phyloP scores from a whole-genome alignment of 352 stramenopile species.

The Pythium aristosporum region DNA sequence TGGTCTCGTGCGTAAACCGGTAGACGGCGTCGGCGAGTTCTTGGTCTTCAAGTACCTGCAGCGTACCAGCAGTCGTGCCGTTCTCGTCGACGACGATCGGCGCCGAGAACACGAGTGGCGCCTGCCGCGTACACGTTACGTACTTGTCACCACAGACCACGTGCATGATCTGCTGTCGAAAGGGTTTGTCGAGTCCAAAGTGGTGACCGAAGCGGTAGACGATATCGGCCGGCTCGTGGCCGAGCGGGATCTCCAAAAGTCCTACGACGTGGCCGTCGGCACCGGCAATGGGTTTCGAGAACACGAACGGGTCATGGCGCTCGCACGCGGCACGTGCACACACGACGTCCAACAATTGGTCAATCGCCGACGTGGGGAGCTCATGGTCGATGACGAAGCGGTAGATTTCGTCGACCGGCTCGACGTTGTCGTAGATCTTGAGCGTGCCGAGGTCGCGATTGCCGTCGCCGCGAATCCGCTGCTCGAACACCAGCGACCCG shows the following conservation, averaged over 20 bases:
- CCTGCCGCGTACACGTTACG: conserved; percentile 46
- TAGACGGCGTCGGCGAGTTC: conserved; percentile 70
- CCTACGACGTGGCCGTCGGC: conserved; percentile 38
- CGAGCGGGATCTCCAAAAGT: conserved; percentile 44
- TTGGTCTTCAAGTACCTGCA: conserved; percentile 59
- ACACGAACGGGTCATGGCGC: conserved; percentile 48
- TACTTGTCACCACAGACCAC: conserved; percentile 58
- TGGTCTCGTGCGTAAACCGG: conserved; percentile 48
- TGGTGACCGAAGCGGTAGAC: conserved; percentile 46
- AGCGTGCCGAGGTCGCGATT: conserved; percentile 43
- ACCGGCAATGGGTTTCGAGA: conserved; percentile 41
- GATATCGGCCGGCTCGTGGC: conserved; percentile 53
- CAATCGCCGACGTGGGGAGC: conserved; percentile 30
- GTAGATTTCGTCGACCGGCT: conserved; percentile 72
- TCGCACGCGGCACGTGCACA: conserved; percentile 40
- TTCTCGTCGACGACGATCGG: conserved; percentile 58
- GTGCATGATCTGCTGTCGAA: conserved; percentile 41
- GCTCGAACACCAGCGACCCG: conserved; percentile 44
- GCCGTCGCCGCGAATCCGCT: conserved; percentile 34
- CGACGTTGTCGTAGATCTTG: conserved; percentile 63
- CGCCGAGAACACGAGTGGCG: conserved; percentile 47
- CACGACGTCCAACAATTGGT: conserved; percentile 41
- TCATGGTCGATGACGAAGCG: conserved; percentile 59
- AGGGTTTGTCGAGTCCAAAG: conserved; percentile 36
- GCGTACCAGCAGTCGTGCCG: conserved; percentile 31